phyloP scores from a whole-genome alignment of 2,329 filamentous ascomycete genomes.

The Phoma sp. region DNA sequence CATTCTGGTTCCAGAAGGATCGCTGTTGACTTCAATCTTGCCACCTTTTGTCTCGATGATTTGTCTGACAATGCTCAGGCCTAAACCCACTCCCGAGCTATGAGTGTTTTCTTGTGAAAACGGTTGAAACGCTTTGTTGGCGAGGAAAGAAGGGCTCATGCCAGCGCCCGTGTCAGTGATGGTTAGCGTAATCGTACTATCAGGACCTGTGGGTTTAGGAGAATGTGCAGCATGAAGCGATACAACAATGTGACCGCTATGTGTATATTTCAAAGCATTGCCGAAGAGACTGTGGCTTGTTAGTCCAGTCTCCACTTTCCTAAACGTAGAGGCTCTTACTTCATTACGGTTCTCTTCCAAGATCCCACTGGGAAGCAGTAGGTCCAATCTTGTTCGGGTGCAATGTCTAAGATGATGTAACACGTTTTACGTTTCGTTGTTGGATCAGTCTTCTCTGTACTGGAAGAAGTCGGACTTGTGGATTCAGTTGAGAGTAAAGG shows the following conservation, averaged over 20 bases:
- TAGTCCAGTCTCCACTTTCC: background rate
- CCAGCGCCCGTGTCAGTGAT: conserved; percentile 44
- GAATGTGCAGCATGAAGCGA: conserved; percentile 25
- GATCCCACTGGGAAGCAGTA: conserved; percentile 49
- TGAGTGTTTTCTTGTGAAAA: conserved; percentile 45
- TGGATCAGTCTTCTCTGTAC: background rate
- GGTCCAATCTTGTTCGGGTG: conserved; percentile 46
- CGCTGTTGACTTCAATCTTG: conserved; percentile 37
- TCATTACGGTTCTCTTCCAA: conserved; percentile 47
- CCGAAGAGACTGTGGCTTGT: conserved; percentile 31
- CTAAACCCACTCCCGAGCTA: conserved; percentile 31
- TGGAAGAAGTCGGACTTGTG: background rate
- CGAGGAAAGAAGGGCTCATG: conserved; percentile 43
- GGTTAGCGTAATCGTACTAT: conserved; percentile 40
- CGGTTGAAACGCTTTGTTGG: conserved; percentile 40
- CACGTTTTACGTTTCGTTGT: conserved; percentile 24
- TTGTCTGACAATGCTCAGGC: conserved; percentile 37
- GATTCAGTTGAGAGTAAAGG: conserved; percentile 12
- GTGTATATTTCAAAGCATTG: conserved; percentile 47
- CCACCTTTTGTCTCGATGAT: conserved; percentile 38
- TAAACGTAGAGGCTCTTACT: background rate
- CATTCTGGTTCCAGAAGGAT: conserved; percentile 26
- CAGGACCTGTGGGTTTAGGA: conserved; percentile 2
- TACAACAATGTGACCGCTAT: conserved; percentile 38
- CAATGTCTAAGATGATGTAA: conserved; percentile 38